Conservation (phyloP, 2,329 filamentous ascomycete species). For the Daldinia sp. region DNA sequence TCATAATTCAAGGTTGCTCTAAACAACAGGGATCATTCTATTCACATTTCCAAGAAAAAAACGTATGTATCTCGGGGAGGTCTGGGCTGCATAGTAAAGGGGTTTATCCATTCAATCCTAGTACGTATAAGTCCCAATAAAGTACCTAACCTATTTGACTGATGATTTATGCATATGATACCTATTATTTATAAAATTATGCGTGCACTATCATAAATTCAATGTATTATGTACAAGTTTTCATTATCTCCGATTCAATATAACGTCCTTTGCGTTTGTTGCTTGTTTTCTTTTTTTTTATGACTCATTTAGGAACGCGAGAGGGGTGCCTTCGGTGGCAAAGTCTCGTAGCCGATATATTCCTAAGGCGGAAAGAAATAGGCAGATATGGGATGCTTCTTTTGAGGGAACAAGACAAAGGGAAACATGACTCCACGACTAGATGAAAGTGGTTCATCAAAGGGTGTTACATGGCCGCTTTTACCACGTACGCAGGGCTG, state of each 20-base stretch:
- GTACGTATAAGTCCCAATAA: too few relatives aligned
- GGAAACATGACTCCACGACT: conserved; percentile 19
- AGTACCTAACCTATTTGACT: neutral
- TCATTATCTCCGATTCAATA: conserved; percentile 1
- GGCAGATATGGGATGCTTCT: conserved; percentile 14
- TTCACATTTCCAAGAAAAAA: conserved; percentile 2
- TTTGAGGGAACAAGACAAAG: conserved; percentile 15
- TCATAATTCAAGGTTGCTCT: conserved; percentile 2
- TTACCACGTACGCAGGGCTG: conserved; percentile 9
- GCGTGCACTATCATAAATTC: neutral
- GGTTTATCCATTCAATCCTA: conserved; percentile 3
- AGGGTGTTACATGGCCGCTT: conserved; percentile 33
- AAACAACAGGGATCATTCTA: neutral
- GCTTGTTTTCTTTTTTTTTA: neutral
- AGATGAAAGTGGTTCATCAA: conserved; percentile 1
- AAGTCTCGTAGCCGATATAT: conserved; percentile 17
- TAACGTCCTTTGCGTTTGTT: neutral
- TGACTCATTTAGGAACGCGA: conserved; percentile 22
- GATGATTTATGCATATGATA: neutral
- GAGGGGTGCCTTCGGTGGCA: conserved; percentile 15
- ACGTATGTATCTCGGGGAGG: conserved; percentile 4
- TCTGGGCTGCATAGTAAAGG: conserved; percentile 31
- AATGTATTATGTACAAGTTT: neutral
- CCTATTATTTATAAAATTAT: conserved; percentile 2
- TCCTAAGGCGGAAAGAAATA: conserved; percentile 15